A percentile compares a stretch with the other conserved stretches of the same genome.
These are phyloP conservation scores for Kappamyces sp. DNA, from an alignment of 192 early-diverging fungal species.

Conservation along the genomic window DNA sequence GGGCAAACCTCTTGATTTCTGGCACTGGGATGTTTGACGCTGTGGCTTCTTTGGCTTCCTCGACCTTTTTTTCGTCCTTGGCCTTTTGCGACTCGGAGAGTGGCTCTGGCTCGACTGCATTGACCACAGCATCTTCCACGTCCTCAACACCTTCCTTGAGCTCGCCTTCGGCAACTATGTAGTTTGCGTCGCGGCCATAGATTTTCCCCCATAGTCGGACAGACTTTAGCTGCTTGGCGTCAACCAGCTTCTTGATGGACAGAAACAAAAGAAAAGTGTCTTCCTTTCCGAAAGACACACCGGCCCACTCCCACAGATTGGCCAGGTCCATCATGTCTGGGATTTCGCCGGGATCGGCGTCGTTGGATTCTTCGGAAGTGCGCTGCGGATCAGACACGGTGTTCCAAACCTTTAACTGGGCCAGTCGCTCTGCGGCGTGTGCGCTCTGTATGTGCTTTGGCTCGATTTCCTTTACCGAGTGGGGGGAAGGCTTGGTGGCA, in stretches of 20 bases:
- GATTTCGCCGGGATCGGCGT: constrained; percentile 46
- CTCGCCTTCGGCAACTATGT: constrained; percentile 53
- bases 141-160: constrained; percentile 40
- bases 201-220: constrained; percentile 57
- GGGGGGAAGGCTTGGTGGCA: constrained; percentile 6
- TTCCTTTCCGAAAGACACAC: constrained; percentile 49
- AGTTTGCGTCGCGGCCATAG: constrained; percentile 29
- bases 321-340: constrained; percentile 54
- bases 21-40: constrained; percentile 22
- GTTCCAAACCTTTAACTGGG: constrained; percentile 4
- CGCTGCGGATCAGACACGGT: constrained; percentile 15
- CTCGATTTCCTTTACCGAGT: constrained; percentile 29
- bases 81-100: constrained; percentile 1
- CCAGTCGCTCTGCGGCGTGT: constrained; percentile 8
- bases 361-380: constrained; percentile 26
- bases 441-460: constrained; percentile 32
- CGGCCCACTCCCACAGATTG: constrained; percentile 57
- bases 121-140: constrained; percentile 40
- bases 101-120: constrained; percentile 20
- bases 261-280: constrained; percentile 54
- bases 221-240: constrained; percentile 47
- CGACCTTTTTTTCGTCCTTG: constrained; percentile 21
- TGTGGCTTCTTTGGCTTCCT: neutral
- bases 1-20: constrained; percentile 27
- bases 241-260: constrained; percentile 41